Conservation (phyloP, 73 alveolate species). For the Tetrahymena elliotti region DNA sequence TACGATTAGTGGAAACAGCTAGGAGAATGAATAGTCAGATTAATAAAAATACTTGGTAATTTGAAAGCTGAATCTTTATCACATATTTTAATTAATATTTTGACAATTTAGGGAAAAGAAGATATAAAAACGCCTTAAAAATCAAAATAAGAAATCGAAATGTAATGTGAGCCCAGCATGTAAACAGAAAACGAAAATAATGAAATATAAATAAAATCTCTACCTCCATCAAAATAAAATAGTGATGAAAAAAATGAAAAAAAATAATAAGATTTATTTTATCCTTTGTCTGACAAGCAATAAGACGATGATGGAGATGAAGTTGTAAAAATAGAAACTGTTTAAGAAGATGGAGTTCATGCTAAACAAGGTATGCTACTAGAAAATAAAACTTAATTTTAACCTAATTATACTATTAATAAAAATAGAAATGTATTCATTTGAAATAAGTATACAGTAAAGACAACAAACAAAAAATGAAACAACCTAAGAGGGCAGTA, state of each 20-base stretch:
- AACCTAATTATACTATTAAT: neutral
- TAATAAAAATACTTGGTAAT: neutral
- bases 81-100: no score
- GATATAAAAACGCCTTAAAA: neutral
- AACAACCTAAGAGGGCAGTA: neutral
- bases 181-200: neutral
- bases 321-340: neutral
- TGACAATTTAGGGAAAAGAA: neutral
- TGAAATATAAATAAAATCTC: neutral
- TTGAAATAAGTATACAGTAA: neutral
- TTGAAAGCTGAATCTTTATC: no score
- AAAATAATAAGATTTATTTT: neutral
- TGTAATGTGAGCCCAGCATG: neutral
- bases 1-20: neutral
- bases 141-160: neutral
- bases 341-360: neutral
- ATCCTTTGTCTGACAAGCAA: neutral
- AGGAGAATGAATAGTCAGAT: neutral
- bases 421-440: neutral
- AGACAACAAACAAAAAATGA: neutral
- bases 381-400: neutral
- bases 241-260: neutral
- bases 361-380: neutral
- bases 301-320: neutral
- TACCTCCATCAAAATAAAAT: neutral